Conservation (phyloP, 2,329 filamentous ascomycete species). For the Mycocentrospora acerina region DNA sequence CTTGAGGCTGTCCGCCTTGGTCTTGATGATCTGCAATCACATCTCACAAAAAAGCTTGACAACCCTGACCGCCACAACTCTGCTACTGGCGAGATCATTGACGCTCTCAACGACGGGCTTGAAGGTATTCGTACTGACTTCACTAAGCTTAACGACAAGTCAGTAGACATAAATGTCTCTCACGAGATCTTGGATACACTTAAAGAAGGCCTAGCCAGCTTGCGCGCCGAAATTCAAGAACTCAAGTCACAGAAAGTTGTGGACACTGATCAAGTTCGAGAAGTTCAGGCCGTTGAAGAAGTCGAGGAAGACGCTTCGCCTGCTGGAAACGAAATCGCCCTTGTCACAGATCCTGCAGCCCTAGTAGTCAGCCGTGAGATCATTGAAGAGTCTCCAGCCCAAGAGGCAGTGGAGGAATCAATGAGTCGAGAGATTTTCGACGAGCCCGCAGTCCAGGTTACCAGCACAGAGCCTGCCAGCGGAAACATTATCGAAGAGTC, state of each 20-base stretch:
- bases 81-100: conserved; percentile 60
- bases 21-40: conserved; percentile 52
- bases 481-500: conserved; percentile 2
- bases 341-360: conserved; percentile 50
- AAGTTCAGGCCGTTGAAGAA: conserved; percentile 48
- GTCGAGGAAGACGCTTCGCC: conserved; percentile 48
- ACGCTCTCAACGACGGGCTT: conserved; percentile 68
- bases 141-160: conserved; percentile 72
- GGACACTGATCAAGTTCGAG: neutral
- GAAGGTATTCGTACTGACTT: conserved; percentile 76
- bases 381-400: conserved; percentile 50
- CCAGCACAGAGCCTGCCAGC: neutral
- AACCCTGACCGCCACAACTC: conserved; percentile 55
- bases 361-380: conserved; percentile 36
- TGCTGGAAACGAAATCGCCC: conserved; percentile 51
- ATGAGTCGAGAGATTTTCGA: conserved; percentile 42
- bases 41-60: conserved; percentile 55
- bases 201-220: conserved; percentile 73
- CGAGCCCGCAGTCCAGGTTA: conserved; percentile 35
- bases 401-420: conserved; percentile 24
- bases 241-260: conserved; percentile 64
- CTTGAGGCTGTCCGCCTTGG: conserved; percentile 52
- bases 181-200: conserved; percentile 89
- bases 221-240: conserved; percentile 76
- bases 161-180: conserved; percentile 77